Base-by-base conservation (phyloP, 371 early-diverging fungal species). In the Rhizopus delemar region DNA sequence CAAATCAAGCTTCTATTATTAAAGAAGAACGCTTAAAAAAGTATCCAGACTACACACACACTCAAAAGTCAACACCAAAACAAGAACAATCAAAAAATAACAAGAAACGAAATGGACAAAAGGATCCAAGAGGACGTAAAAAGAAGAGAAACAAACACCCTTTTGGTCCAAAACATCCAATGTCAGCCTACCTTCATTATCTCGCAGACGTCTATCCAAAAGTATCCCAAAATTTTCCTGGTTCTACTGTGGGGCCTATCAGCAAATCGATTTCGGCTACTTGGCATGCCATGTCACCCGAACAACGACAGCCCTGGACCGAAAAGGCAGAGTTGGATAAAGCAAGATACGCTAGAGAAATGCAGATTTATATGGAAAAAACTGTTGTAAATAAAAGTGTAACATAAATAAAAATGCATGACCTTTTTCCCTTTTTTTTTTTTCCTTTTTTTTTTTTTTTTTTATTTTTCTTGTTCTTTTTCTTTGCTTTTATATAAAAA, bases 131-230 rank as follows among this genome's bases (percentile, higher is more conserved):
- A 46, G 78, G 86, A n/a, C 66, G 81, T 6, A 86, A 88, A 62
- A 90, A 88, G 70, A 86, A 86, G 62, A 78, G 81, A 43, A 67
- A 76, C 59, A 85, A 83, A 65, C 86, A 89, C 49, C 89, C 89
- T 0, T 78, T 80, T 62, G 89, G 88, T 5, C 91, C 91, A 35
- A 89, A 89, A 51, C 91, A 91, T 57, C 90, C 91, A 38, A 89
- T 90, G 82, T 87, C 89, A 12, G 90, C 86, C 9, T 91, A 90
- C 61, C 66, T 91, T 31, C 88, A 85, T 56, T 91, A 83, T 51
- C 65, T 89, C 41, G 82, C 81, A 7, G 83, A 83, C 4, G 69
- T 69, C 11, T 64, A 64, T 39, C 59, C 65, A 9, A 34, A 69
- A 45, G 65, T 69, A 5, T 64, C 69, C 3, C 38, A 46, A 4